phyloP scores from a whole-genome alignment of 192 early-diverging fungal genomes.

The Coemansia sp. region DNA sequence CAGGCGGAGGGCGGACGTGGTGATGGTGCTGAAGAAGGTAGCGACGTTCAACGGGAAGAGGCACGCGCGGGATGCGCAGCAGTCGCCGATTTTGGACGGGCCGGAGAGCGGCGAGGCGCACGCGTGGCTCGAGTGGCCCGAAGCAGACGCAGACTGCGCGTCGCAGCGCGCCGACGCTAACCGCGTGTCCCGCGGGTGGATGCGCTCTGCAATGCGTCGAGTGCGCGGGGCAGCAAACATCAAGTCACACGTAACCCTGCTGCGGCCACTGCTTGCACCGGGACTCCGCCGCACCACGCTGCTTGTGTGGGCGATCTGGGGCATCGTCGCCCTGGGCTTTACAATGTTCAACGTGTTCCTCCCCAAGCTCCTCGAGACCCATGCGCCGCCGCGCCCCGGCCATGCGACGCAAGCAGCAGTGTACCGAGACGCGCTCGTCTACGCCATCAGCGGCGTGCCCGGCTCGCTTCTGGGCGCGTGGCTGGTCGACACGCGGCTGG shows the following conservation, averaged over 20 bases:
- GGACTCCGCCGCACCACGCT: constrained; percentile 61
- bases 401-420: constrained; percentile 53
- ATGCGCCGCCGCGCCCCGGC: constrained; percentile 1
- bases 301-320: constrained; percentile 77
- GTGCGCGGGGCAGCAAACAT: constrained; percentile 17
- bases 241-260: constrained; percentile 13
- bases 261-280: constrained; percentile 57
- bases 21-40: constrained; percentile 65
- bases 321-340: constrained; percentile 69
- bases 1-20: constrained; percentile 61
- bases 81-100: constrained; percentile 11
- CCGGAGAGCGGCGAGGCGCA: neutral
- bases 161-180: neutral
- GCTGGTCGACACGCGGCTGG: constrained; percentile 70
- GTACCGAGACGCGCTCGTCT: constrained; percentile 72
- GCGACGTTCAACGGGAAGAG: constrained; percentile 59
- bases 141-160: neutral
- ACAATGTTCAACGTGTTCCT: constrained; percentile 89
- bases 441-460: constrained; percentile 73
- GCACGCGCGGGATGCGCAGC: neutral
- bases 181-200: neutral
- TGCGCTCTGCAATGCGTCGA: neutral
- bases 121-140: constrained; percentile 52
- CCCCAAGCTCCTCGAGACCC: constrained; percentile 70
- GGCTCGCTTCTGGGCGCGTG: constrained; percentile 68